These are phyloP conservation scores for Backusella sp. DNA, from an alignment of 192 early-diverging fungal genomes.

Conservation along the genomic window DNA sequence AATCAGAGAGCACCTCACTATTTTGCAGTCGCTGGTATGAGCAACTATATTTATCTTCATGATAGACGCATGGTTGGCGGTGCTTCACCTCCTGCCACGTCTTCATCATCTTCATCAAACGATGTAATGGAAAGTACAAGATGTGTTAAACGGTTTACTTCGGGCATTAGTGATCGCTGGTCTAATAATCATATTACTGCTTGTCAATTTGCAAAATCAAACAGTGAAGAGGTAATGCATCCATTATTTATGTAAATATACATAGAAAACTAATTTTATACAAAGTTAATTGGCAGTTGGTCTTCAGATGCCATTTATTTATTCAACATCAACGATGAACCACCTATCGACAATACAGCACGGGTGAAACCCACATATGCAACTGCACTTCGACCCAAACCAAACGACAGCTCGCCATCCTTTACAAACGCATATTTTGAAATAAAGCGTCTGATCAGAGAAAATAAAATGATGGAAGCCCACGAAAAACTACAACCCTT, in stretches of 20 bases:
- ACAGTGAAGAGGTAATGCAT: constrained; percentile 22
- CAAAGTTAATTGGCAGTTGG: constrained; percentile 58
- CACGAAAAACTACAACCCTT: neutral
- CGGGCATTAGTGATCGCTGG: neutral
- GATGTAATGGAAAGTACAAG: neutral
- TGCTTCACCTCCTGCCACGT: neutral
- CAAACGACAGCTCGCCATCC: neutral
- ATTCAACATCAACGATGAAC: constrained; percentile 50
- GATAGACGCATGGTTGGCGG: constrained; percentile 48
- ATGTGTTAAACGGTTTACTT: constrained; percentile 27
- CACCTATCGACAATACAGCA: neutral
- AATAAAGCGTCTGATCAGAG: neutral
- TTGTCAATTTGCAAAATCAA: constrained; percentile 34
- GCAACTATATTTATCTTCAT: constrained; percentile 33
- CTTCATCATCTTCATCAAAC: neutral
- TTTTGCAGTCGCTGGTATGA: constrained; percentile 60
- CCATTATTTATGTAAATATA: neutral
- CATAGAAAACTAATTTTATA: constrained; percentile 10
- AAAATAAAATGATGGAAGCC: neutral
- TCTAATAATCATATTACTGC: constrained; percentile 26
- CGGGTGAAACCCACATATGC: neutral
- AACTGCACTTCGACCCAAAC: neutral
- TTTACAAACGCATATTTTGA: neutral
- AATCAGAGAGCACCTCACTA: constrained; percentile 47
- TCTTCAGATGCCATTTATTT: constrained; percentile 51